Base-by-base conservation (phyloP, 345 rosid genomes). In the Orychophragmus violaceus region DNA sequence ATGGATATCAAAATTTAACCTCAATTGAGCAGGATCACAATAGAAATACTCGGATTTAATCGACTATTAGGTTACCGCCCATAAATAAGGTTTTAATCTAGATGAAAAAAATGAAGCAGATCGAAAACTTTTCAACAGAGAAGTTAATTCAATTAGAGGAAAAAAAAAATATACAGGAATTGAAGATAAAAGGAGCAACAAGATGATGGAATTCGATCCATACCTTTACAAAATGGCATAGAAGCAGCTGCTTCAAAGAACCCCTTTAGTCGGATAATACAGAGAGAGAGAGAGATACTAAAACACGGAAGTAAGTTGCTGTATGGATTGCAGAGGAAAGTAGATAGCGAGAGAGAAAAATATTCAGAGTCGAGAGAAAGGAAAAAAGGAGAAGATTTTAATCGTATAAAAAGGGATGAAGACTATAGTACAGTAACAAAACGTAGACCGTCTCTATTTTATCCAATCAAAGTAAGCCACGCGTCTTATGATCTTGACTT, bases 201-300 rank as follows among this genome's bases (percentile, higher is more conserved):
- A 13, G 32, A 28, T 16, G 27, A 67, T 14, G 21, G 51, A 18
- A 70, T 46, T 59, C n/a, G 62, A 77, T 61, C 57, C 71, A 53
- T 66, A 82, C 86, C 84, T 80, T 68, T 25, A 23, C 69, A 48
- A 58, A 62, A 60, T 65, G 51, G 68, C 53, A 49, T 36, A 55
- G 46, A 70, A 41, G 63, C 64, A 50, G 68, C 36, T 29, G 35
- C 51, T 36, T 52, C 53, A n/a, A 27, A 68, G 29, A 49, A 36
- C 66, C 44, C 71, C 29, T n/a, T 5, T 6, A 18, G 12, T 52
- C 45, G 11, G 72, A 70, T 57, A 71, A 23, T 2, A 22, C 27
- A 45, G 57, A 67, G 13, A 33, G 53, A n/a, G n/a, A n/a, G n/a
- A n/a, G n/a, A n/a, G n/a, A 76, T 9, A 44, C 23, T 3, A 17